Conservation (phyloP, 2,329 filamentous ascomycete genomes). For the Alternaria panax region DNA sequence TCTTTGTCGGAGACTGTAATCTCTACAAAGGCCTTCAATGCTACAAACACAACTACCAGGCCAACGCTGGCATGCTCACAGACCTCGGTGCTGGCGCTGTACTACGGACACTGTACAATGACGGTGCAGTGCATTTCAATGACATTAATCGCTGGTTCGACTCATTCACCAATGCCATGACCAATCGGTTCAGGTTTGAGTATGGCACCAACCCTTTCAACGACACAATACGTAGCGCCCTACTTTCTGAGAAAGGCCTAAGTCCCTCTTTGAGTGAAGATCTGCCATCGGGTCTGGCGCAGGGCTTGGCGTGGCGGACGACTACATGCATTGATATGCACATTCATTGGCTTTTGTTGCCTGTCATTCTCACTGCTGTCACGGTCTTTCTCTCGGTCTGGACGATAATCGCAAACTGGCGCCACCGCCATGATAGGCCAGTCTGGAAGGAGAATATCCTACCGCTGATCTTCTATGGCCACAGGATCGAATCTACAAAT, state of each 20-base stretch:
- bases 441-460: not conserved
- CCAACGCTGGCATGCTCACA: not conserved
- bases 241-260: not conserved
- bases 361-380: not conserved
- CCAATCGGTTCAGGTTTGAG: not conserved
- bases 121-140: not conserved
- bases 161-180: not conserved
- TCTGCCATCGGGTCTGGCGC: not conserved
- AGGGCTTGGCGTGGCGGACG: not conserved
- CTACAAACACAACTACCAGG: no score
- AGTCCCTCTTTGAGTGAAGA: not conserved
- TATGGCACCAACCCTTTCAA: not conserved
- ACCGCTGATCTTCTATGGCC: not conserved
- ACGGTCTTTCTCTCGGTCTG: not conserved
- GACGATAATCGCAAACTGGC: not conserved
- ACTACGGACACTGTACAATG: not conserved
- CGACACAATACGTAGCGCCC: not conserved
- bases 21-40: no score
- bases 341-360: not conserved
- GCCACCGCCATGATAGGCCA: not conserved
- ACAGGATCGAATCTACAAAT: not conserved
- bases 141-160: accelerated
- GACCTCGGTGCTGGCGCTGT: not conserved
- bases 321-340: not conserved
- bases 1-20: no score